Evolutionary conservation across 106 monocot genomes (phyloP).

Genomic region (Gastrodia elata): DNA sequence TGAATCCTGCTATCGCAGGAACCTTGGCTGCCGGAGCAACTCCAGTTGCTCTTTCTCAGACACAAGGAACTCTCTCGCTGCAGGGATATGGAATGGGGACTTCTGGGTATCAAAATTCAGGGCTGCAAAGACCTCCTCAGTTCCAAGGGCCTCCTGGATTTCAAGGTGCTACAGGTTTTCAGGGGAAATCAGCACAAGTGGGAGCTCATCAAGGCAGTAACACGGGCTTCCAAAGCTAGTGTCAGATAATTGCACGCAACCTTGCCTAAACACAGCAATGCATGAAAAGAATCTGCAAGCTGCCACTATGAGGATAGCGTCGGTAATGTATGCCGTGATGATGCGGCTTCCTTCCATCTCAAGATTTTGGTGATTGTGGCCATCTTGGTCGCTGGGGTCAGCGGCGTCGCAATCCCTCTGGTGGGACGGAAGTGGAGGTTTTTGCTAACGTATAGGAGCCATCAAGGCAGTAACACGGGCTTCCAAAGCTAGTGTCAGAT

Average conservation of each 20-base stretch:
- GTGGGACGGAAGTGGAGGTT: constrained; percentile 44
- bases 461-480: constrained; percentile 22
- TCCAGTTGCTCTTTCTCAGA: not conserved
- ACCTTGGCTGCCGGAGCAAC: constrained; percentile 31
- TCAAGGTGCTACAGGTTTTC: constrained; percentile 7
- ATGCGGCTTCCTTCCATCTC: constrained; percentile 35
- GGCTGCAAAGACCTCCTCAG: constrained; percentile 50
- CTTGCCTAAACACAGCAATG: too few species aligned
- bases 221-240: too few species aligned
- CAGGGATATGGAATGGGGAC: constrained; percentile 19
- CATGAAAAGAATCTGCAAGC: too few species aligned
- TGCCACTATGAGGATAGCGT: not conserved
- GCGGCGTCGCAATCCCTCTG: constrained; percentile 50
- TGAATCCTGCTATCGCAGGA: constrained; percentile 67
- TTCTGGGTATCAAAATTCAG: constrained; percentile 23
- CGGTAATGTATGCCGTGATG: constrained; percentile 45
- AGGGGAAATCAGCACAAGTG: constrained; percentile 12
- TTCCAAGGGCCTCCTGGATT: constrained; percentile 35
- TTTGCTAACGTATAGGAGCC: constrained; percentile 37
- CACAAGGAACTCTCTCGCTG: constrained; percentile 11
- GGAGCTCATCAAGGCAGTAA: constrained; percentile 24
- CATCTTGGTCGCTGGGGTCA: constrained; percentile 50
- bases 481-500: too few species aligned
- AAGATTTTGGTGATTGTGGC: constrained; percentile 46
- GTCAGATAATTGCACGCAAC: too few species aligned